Evolutionary conservation across 352 stramenopile species (phyloP).

Genomic region (Saprolegnia diclina): DNA sequence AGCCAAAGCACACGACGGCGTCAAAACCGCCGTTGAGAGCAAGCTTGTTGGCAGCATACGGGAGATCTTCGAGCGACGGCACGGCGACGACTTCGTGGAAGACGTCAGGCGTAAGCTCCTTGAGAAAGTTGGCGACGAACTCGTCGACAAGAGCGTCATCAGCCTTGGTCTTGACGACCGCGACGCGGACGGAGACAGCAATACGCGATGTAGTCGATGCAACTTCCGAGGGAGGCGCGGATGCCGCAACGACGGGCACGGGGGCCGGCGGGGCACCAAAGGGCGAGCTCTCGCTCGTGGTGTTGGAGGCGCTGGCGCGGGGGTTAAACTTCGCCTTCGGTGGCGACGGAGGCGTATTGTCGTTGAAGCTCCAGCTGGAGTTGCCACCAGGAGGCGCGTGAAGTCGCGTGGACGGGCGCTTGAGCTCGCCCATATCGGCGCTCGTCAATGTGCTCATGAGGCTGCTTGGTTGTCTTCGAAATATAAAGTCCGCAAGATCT

Average conservation of each 20-base stretch:
- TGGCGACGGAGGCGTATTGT: constrained; percentile 30
- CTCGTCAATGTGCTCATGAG: constrained; percentile 80
- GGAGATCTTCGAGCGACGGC: constrained; percentile 58
- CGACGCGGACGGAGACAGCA: constrained; percentile 39
- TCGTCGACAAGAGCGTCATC: constrained; percentile 66
- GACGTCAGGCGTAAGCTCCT: constrained; percentile 5
- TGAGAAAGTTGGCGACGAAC: constrained; percentile 20
- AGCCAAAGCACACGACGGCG: constrained; percentile 69
- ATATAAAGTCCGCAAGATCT: constrained; percentile 3
- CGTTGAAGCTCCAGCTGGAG: constrained; percentile 69
- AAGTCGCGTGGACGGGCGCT: constrained; percentile 75
- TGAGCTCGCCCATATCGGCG: constrained; percentile 74
- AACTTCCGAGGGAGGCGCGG: constrained; percentile 19
- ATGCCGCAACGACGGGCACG: background rate
- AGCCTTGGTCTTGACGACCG: constrained; percentile 67
- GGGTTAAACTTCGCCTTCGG: constrained; percentile 22
- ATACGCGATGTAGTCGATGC: constrained; percentile 8
- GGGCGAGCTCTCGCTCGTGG: constrained; percentile 18
- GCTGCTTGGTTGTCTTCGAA: constrained; percentile 18
- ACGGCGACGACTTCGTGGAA: constrained; percentile 39
- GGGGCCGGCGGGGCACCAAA: constrained; percentile 36
- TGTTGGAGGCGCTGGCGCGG: constrained; percentile 23
- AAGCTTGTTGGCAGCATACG: constrained; percentile 81
- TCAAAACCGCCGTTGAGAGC: constrained; percentile 60
- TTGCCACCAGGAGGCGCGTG: constrained; percentile 72